Evolutionary conservation across 1,139 yeast genomes (phyloP).

Genomic region (Blastobotrys ciferrii): DNA sequence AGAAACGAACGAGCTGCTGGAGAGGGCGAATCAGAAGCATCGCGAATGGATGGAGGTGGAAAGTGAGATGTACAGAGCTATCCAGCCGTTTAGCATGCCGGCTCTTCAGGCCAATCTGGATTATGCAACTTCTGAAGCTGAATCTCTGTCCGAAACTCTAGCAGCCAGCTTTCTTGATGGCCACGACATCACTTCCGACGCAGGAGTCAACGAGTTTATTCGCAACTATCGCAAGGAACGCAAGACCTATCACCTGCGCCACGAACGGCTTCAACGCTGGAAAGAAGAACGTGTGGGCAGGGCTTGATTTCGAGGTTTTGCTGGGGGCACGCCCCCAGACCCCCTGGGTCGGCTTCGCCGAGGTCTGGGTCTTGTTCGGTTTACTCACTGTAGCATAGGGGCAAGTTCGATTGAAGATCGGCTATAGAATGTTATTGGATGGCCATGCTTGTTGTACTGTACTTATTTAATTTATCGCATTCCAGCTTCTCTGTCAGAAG

Average conservation of each 20-base stretch:
- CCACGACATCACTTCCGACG: conserved; percentile 12
- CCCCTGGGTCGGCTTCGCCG: too few relatives aligned
- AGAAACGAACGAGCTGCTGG: conserved; percentile 16
- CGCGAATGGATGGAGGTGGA: conserved; percentile 35
- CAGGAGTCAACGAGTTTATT: conserved; percentile 41
- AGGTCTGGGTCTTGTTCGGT: too few relatives aligned
- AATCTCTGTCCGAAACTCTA: conserved; percentile 36
- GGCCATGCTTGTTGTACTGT: too few relatives aligned
- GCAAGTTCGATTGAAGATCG: too few relatives aligned
- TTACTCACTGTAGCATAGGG: too few relatives aligned
- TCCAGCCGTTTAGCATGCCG: conserved; percentile 39
- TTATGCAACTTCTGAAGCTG: conserved; percentile 35
- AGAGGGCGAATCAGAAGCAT: conserved; percentile 24
- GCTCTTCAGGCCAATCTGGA: conserved; percentile 35
- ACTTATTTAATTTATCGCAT: too few relatives aligned
- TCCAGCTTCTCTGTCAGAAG: too few relatives aligned
- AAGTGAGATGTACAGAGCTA: conserved; percentile 42
- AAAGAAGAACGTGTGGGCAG: conserved; percentile 61
- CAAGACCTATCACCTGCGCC: conserved; percentile 51
- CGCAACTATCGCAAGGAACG: conserved; percentile 47
- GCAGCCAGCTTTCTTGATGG: conserved; percentile 35
- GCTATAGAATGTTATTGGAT: too few relatives aligned
- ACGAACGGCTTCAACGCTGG: conserved; percentile 60
- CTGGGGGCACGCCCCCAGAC: too few relatives aligned
- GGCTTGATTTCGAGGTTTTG: conserved; percentile 2